These are phyloP conservation scores for Aspergillus floridensis DNA, from an alignment of 2,329 filamentous ascomycete genomes.

Conservation along the genomic window DNA sequence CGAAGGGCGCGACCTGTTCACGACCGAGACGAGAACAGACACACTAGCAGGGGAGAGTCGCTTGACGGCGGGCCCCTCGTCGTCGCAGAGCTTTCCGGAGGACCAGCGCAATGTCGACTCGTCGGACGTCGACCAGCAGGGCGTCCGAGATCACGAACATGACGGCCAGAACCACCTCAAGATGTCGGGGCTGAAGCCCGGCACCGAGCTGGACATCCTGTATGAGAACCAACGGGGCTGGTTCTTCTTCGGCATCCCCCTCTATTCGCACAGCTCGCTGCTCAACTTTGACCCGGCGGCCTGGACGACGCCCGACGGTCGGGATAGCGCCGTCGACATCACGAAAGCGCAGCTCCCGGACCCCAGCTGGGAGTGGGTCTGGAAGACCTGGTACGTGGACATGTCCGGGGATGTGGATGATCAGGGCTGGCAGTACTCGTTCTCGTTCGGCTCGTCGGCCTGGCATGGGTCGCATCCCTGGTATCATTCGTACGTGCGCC, in stretches of 20 bases:
- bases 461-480: constrained; percentile 89
- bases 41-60: constrained; percentile 13
- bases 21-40: constrained; percentile 8
- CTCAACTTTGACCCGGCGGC: constrained; percentile 80
- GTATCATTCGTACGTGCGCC: constrained; percentile 93
- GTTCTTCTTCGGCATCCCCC: constrained; percentile 81
- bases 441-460: constrained; percentile 74
- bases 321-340: constrained; percentile 65
- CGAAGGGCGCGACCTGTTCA: not conserved
- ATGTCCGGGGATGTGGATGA: constrained; percentile 82
- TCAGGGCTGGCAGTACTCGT: constrained; percentile 94
- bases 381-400: constrained; percentile 69
- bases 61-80: not conserved
- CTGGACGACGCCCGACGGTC: constrained; percentile 71
- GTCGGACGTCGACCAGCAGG: constrained; percentile 12
- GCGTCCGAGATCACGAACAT: not conserved
- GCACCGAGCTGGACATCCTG: constrained; percentile 71
- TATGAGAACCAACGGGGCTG: constrained; percentile 94
- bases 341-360: constrained; percentile 89
- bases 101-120: constrained; percentile 13
- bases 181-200: constrained; percentile 23
- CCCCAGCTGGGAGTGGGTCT: constrained; percentile 89
- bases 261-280: constrained; percentile 85
- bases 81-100: not conserved
- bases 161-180: constrained; percentile 9